These are phyloP conservation scores for Przewalskia tangutica DNA, from an alignment of 257 asterid genomes.

Conservation along the genomic window DNA sequence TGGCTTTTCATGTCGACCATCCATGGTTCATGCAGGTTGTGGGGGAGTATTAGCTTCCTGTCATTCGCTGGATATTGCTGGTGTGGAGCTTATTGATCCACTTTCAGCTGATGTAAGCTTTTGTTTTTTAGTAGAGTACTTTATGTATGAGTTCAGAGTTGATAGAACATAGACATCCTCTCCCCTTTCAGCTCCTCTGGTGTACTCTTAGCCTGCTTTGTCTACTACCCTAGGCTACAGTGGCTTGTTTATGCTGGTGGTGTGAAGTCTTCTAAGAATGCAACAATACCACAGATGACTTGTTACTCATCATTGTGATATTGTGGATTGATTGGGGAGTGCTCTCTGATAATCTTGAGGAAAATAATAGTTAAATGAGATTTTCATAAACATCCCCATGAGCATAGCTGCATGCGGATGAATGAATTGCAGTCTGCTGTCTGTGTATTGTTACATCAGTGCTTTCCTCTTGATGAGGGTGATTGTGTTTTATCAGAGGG, in stretches of 20 bases:
- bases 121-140: background rate
- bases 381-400: background rate
- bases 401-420: background rate
- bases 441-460: background rate
- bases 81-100: constrained; percentile 94
- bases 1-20: constrained; percentile 96
- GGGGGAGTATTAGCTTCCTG: constrained; percentile 93
- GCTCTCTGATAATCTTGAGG: background rate
- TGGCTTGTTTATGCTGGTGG: background rate
- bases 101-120: constrained; percentile 79
- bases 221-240: background rate
- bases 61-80: constrained; percentile 94
- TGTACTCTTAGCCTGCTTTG: background rate
- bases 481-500: background rate
- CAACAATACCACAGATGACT: background rate
- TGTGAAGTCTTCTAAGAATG: background rate
- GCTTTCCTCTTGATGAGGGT: background rate
- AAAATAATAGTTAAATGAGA: background rate
- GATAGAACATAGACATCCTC: background rate
- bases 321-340: background rate
- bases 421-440: background rate
- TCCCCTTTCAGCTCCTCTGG: background rate
- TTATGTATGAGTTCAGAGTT: background rate
- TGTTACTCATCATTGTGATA: background rate
- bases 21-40: constrained; percentile 99